phyloP scores from a whole-genome alignment of 495 filamentous ascomycete genomes.

The Penicillium daleae region DNA sequence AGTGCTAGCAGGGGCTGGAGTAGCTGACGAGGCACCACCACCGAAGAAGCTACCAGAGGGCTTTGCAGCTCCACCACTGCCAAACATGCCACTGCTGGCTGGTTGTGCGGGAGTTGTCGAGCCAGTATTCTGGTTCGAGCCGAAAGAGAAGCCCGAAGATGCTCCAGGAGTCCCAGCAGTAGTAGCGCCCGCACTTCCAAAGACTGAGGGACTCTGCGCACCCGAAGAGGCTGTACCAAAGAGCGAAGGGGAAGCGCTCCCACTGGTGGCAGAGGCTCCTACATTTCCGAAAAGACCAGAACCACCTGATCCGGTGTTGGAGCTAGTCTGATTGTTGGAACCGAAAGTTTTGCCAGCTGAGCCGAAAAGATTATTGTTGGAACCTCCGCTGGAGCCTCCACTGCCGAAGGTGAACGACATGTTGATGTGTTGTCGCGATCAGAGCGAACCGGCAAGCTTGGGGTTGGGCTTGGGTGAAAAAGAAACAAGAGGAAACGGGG shows the following conservation, averaged over 20 bases:
- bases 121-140: constrained; percentile 37
- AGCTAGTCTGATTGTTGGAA: constrained; percentile 36
- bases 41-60: constrained; percentile 44
- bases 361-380: constrained; percentile 46
- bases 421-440: constrained; percentile 26
- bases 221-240: constrained; percentile 38
- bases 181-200: constrained; percentile 36
- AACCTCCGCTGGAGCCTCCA: constrained; percentile 38
- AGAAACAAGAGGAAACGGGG: constrained; percentile 26
- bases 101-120: constrained; percentile 39
- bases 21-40: constrained; percentile 35
- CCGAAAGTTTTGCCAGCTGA: constrained; percentile 40
- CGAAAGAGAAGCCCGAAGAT: constrained; percentile 49
- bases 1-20: constrained; percentile 42
- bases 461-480: constrained; percentile 29
- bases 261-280: constrained; percentile 42
- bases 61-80: constrained; percentile 34
- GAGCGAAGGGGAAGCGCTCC: constrained; percentile 36
- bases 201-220: constrained; percentile 34
- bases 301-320: constrained; percentile 36
- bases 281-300: constrained; percentile 50
- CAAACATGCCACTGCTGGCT: constrained; percentile 53
- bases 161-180: constrained; percentile 28
- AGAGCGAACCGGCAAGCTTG: constrained; percentile 23
- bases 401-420: constrained; percentile 46